Evolutionary conservation across 371 early-diverging fungal genomes (phyloP), one percentile per base, ranked within the genome.

Genomic region (Mucor saturninus): DNA sequence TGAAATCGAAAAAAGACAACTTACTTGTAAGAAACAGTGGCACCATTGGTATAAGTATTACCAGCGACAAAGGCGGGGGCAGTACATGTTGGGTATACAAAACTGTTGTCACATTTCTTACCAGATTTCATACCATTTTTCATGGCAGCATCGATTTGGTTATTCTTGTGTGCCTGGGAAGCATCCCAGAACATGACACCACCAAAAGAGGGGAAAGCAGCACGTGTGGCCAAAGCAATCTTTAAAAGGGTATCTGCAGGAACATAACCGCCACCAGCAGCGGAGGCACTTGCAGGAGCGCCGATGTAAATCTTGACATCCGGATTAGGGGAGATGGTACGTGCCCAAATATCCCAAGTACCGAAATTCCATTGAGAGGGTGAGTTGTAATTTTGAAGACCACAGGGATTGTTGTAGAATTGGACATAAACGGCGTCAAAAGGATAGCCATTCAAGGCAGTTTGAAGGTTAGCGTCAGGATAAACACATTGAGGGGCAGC

Each of bases 341-440:
- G 76, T 31, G 89, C 89, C 89, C 88, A 88, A 50, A 76, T 76
- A 64, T 88, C 88, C 89, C 89, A 88, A 15, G 76, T 68, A 46
- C 77, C 86, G 69, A 73, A 81, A 49, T 81, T 76, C 81, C 81
- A 81, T 21, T 73, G 48, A 46, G 64, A 69, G 9, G 64, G 58
- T 3, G 73, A 67, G 14, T 82, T 83, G 46, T 69, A 86, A 38
- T 71, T 79, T 45, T 88, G 80, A 9, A 81, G 62, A 3, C 88
- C 90, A 69, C 91, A 90, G 32, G 81, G 88, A 67, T 90, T 90
- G 77, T 91, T 91, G 74, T 91, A 91, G 68, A 89, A 91, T 67
- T 91, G 91, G 5, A 90, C 86, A 61, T 75, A 88, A 10, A 91
- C 77, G 68, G 88, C 79, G 71, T 92, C 92, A 52, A 92, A 80